Conservation (phyloP, 306 rosid genomes). For the Canavalia gladiata region DNA sequence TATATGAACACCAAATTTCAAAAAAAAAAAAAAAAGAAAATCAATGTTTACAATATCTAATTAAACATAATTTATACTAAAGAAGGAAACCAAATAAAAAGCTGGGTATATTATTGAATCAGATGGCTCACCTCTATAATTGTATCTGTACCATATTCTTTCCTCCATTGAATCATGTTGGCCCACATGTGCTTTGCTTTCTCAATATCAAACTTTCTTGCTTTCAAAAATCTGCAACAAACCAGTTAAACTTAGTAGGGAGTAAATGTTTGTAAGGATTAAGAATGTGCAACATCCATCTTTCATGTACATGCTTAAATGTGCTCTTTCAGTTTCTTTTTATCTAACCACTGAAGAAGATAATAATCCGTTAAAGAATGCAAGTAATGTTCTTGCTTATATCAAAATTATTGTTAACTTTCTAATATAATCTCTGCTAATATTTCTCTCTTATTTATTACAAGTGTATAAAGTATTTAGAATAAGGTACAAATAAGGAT, state of each 20-base stretch:
- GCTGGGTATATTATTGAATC: slow-evolving; percentile 11
- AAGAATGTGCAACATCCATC: background rate
- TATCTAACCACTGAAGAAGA: too few relatives aligned
- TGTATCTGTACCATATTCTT: slow-evolving; percentile 76
- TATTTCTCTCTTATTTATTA: too few relatives aligned
- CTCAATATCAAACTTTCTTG: slow-evolving; percentile 88
- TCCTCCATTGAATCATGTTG: slow-evolving; percentile 94
- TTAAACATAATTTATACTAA: slow-evolving; percentile 16
- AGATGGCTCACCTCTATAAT: slow-evolving; percentile 70
- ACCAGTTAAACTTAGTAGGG: background rate
- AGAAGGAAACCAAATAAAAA: slow-evolving; percentile 19
- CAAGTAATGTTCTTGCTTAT: too few relatives aligned
- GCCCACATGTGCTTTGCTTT: slow-evolving; percentile 91
- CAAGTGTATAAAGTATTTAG: too few relatives aligned
- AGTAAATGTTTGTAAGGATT: too few relatives aligned
- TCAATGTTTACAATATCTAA: slow-evolving; percentile 29
- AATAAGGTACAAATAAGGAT: too few relatives aligned
- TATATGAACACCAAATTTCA: slow-evolving; percentile 16
- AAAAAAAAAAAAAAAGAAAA: background rate
- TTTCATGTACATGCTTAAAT: background rate
- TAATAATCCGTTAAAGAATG: too few relatives aligned
- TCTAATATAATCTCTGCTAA: too few relatives aligned
- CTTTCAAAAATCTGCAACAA: slow-evolving; percentile 79
- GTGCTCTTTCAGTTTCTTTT: too few relatives aligned
- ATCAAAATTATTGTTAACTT: too few relatives aligned